Conservation (phyloP, 2,329 filamentous ascomycete species). For the Colletotrichum godetiae region DNA sequence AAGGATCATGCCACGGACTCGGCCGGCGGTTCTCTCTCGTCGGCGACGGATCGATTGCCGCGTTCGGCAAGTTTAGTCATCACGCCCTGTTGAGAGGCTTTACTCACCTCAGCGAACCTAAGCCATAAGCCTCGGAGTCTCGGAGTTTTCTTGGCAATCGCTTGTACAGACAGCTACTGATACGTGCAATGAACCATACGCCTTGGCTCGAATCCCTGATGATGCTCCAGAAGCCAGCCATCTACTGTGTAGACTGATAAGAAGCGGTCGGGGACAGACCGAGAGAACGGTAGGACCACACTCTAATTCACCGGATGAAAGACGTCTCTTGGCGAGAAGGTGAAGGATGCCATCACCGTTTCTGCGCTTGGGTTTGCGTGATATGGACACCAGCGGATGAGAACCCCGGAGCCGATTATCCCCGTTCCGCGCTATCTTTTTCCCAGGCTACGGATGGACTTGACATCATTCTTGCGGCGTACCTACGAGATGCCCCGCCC, state of each 20-base stretch:
- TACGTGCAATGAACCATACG: background rate
- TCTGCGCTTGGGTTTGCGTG: too few species aligned
- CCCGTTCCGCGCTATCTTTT: background rate
- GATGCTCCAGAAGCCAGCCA: background rate
- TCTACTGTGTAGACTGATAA: background rate
- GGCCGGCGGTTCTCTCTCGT: background rate
- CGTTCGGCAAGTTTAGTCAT: background rate
- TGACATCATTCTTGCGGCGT: conserved; percentile 5
- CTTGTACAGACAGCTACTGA: background rate
- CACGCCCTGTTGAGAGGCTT: background rate
- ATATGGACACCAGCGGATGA: background rate
- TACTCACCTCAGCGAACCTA: background rate
- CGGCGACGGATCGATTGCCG: background rate
- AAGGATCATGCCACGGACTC: background rate
- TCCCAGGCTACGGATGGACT: background rate
- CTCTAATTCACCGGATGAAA: background rate
- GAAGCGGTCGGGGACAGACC: background rate
- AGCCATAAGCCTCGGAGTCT: background rate
- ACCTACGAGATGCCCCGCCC: background rate
- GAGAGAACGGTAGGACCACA: background rate
- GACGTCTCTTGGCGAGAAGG: background rate
- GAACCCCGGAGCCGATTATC: background rate
- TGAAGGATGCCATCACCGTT: background rate
- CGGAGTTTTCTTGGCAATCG: background rate
- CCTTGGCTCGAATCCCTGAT: background rate